Evolutionary conservation across 768 basidiomycete genomes (phyloP), one percentile per base, ranked within the genome.

Genomic region (Boletus rubropictus): DNA sequence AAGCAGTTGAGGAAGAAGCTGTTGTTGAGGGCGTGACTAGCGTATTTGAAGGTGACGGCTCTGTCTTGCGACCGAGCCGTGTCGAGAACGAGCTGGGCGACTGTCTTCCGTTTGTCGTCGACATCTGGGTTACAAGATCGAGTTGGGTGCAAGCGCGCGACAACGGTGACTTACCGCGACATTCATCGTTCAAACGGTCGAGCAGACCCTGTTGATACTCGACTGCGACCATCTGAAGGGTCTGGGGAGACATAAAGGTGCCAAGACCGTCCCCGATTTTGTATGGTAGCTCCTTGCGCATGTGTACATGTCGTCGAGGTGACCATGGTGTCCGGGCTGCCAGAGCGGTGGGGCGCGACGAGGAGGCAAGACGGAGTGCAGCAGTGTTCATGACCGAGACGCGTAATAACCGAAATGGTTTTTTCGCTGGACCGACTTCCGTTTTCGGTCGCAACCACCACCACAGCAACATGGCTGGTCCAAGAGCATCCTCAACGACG

Each of bases 1-100:
- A 99, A 74, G 48, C 75, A 76, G 54, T 89, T 78, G 24, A 99
- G 76, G 75, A 98, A 98, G 77, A 90, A 98, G 56, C 83, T 82
- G 66, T 96, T 98, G 71, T 98, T 99, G 51, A 97, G 72, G 5
- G 95, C 89, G 39, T 90, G 78, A 53, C 86, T 86, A 4, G 94
- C 92, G 60, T 94, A 92, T 67, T 89, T 95, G 68, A 93, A 98
- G 21, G 81, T 79, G 43, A 94, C 67, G 1, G 81, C 75, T 43
- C 80, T 69, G 20, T 77, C 70, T 35, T 77, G 78, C 25, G 79
- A 69, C 14, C 69, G 57, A 0, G 90, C 79, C 9, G 86, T 80
- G 29, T 76, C 74, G 27, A 89, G 74, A 21, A 95, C 77, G 20
- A 86, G 86, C 59, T 91, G 81, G 0, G 78, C 76, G 27, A 94